These are phyloP conservation scores for Endocarpon pusillum DNA, from an alignment of 495 filamentous ascomycete species.

Conservation along the genomic window DNA sequence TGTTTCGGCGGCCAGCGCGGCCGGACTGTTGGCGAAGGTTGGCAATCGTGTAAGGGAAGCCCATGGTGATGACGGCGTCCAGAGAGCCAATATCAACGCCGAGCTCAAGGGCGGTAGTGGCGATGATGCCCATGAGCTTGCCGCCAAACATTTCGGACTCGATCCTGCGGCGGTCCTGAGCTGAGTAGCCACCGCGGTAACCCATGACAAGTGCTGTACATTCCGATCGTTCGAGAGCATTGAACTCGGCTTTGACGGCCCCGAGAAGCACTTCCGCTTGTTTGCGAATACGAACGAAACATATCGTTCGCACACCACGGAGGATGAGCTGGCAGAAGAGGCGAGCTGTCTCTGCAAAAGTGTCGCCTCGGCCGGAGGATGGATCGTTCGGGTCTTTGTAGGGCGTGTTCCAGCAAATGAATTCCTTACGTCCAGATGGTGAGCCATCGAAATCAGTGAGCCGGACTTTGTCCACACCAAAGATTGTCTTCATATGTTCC, in stretches of 20 bases:
- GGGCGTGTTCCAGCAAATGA: constrained; percentile 95
- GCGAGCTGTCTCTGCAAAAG: constrained; percentile 65
- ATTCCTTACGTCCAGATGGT: constrained; percentile 85
- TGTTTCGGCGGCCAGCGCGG: constrained; percentile 80
- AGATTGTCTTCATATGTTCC: constrained; percentile 83
- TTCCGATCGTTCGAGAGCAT: constrained; percentile 51
- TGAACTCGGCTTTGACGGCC: constrained; percentile 63
- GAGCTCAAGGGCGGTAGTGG: constrained; percentile 82
- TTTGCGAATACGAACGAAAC: constrained; percentile 76
- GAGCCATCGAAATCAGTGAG: constrained; percentile 85
- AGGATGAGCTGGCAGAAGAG: constrained; percentile 83
- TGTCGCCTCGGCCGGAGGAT: constrained; percentile 68
- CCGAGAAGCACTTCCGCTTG: constrained; percentile 74
- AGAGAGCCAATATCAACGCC: constrained; percentile 92
- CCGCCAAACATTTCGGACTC: constrained; percentile 97
- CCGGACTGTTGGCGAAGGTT: constrained; percentile 92
- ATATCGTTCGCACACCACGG: constrained; percentile 80
- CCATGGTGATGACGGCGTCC: constrained; percentile 84
- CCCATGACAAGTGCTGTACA: constrained; percentile 74
- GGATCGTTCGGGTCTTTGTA: constrained; percentile 83
- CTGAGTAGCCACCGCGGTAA: constrained; percentile 89
- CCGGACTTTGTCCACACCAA: constrained; percentile 65
- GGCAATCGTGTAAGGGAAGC: constrained; percentile 89
- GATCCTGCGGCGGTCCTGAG: constrained; percentile 79
- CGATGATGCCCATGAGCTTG: constrained; percentile 80